Evolutionary conservation across 345 rosid species (phyloP), one percentile per base, ranked within the genome.

Genomic region (Raphanus sativus): DNA sequence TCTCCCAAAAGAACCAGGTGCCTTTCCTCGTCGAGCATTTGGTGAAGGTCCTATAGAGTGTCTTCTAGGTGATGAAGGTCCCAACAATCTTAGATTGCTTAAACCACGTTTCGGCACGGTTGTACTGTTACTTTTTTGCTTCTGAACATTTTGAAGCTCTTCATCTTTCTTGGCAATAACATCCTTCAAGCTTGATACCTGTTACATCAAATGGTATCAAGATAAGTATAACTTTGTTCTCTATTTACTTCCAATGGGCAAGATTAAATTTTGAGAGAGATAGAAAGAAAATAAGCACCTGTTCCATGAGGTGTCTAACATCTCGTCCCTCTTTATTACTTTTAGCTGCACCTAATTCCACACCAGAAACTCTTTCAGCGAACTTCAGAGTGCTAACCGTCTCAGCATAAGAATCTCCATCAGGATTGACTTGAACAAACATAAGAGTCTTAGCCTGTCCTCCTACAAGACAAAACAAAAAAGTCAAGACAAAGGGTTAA

Each of bases 371-470:
- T 79, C 99, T 91, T 84, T 92, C 93, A 0, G 98, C 98, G 76
- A 95, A 95, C 78, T 91, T 95, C 82, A 95, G 81, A 36, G 99
- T 91, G 77, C 99, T 95, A 74, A 92, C 62, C 1, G 98, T 95
- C 81, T 95, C 99, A 30, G 96, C 86, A 67, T 86, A 92, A 24
- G 99, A 95, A 32, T 89, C 94, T 24, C 80, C 88, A 89, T 92
- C 99, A 48, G 99, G 98, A 79, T 92, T 91, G 25, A 95, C 92
- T 83, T 95, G 99, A 40, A 95, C 98, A 82, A 95, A 91, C 98
- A 91, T 92, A 16, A 95, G 97, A 38, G 97, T 92, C 84, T 92
- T 95, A 13, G 99, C 99, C 73, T 95, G 96, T 52, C 99, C 99
- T 54, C 99, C 98, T 94, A 83, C 60, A 68, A 72, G 59, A 74